Percentiles rank a stretch among this genome's conserved stretches.
Evolutionary conservation across 495 filamentous ascomycete species (phyloP).

Genomic region (Neurospora sublineolata): DNA sequence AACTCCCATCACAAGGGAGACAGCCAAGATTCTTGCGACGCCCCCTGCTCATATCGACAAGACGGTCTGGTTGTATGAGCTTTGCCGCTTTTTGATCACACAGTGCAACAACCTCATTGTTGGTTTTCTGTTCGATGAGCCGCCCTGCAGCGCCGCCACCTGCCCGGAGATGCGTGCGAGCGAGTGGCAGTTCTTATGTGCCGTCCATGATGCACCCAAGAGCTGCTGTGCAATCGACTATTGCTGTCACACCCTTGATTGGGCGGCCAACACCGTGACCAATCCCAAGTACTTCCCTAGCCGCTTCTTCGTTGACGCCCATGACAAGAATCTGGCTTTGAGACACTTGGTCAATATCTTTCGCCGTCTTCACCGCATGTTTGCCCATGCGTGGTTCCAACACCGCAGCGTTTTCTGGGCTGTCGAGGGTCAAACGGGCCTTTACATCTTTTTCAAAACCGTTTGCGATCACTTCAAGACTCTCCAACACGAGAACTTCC

Average conservation of each 20-base stretch:
- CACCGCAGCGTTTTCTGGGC: slow-evolving; percentile 93
- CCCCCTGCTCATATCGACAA: slow-evolving; percentile 71
- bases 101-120: slow-evolving; percentile 87
- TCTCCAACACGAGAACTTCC: slow-evolving; percentile 88
- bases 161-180: slow-evolving; percentile 97
- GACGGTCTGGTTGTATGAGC: slow-evolving; percentile 91
- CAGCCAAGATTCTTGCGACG: slow-evolving; percentile 60
- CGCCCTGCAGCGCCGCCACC: slow-evolving; percentile 72
- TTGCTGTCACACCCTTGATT: slow-evolving; percentile 95
- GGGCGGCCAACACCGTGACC: slow-evolving; percentile 84
- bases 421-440: slow-evolving; percentile 73
- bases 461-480: slow-evolving; percentile 85
- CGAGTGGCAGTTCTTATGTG: slow-evolving; percentile 98
- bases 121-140: slow-evolving; percentile 79
- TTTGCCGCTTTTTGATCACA: slow-evolving; percentile 86
- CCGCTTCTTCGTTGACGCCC: slow-evolving; percentile 55
- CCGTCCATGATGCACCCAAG: slow-evolving; percentile 91
- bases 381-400: slow-evolving; percentile 98
- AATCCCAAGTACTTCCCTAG: slow-evolving; percentile 87
- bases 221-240: slow-evolving; percentile 96
- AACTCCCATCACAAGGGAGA: slow-evolving; percentile 58
- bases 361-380: slow-evolving; percentile 85
- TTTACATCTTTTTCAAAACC: slow-evolving; percentile 94
- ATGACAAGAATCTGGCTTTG: slow-evolving; percentile 53
- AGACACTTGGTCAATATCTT: slow-evolving; percentile 91